Evolutionary conservation across 2,329 filamentous ascomycete genomes (phyloP), one percentile per base, ranked within the genome.

Genomic region (Exophiala sp.): DNA sequence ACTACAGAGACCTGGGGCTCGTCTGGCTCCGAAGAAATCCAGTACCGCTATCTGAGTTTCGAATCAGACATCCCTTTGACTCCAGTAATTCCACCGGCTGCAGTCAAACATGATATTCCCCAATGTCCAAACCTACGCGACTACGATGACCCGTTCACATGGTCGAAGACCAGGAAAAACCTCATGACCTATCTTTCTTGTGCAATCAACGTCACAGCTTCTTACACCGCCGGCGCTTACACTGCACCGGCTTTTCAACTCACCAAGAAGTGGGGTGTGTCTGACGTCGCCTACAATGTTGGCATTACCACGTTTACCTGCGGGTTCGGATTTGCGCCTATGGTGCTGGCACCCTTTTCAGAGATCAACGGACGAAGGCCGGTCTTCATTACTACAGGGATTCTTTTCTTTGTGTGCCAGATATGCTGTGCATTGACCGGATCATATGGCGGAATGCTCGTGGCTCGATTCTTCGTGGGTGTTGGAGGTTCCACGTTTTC

Each of bases 361-460:
- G 91, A 96, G 71, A 86, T 95, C 66, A 90, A 94, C 70, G 91
- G 91, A 2, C 82, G 91, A 2, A 84, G 89, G 52, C 89, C 91
- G 0, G 88, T 95, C 29, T 95, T 96, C 64, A 77, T 91, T 16
- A 75, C 77, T 1, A 86, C 88, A 7, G 90, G 90, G 0, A 66
- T 87, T n/a, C 66, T 95, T 1, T 94, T 87, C 63, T 82, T 89
- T 6, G 67, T 72, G 71, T 63, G 55, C 66, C 79, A 92, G 66
- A 77, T 88, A 20, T 82, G 85, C 5, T 91, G 88, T 66, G 88
- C 87, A 4, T 75, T 89, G 0, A 88, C 89, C 7, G 76, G 78
- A 0, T 82, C 81, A 1, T 83, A 88, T 57, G 81, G 80, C 0
- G 89, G 88, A 2, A 87, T 96, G 80, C 69, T 95, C 0, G 51